phyloP scores from a whole-genome alignment of 345 rosid genomes.

The Camelina hispida region DNA sequence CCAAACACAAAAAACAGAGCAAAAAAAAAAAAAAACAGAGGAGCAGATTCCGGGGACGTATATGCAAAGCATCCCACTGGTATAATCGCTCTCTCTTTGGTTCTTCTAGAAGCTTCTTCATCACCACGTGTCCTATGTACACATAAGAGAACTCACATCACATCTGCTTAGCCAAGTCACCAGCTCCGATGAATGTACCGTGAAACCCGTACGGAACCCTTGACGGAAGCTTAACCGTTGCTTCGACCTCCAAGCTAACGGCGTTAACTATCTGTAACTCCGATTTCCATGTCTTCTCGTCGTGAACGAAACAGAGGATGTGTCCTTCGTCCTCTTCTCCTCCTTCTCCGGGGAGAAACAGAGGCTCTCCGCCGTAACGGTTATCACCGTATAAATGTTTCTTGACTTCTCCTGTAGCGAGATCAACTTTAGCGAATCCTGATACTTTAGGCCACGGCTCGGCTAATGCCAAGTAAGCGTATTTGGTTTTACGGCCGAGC shows the following conservation, averaged over 20 bases:
- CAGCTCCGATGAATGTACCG: constrained; percentile 68
- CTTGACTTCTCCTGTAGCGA: constrained; percentile 58
- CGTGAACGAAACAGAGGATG: constrained; percentile 73
- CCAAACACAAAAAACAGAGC: neutral
- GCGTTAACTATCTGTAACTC: constrained; percentile 82
- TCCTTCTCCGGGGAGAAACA: constrained; percentile 58
- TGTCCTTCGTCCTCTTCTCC: constrained; percentile 66
- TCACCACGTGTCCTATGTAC: constrained; percentile 24
- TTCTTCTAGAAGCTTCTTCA: constrained; percentile 33
- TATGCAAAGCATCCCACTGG: constrained; percentile 73
- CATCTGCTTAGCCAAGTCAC: constrained; percentile 59
- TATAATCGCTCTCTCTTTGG: constrained; percentile 47
- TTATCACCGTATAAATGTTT: constrained; percentile 66
- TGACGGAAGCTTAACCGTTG: constrained; percentile 70
- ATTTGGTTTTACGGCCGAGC: constrained; percentile 75
- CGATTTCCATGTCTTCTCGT: constrained; percentile 75
- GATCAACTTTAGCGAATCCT: constrained; percentile 80
- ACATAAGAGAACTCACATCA: constrained; percentile 22
- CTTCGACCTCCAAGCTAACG: constrained; percentile 60
- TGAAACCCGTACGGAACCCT: constrained; percentile 92
- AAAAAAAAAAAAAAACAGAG: constrained; percentile 37
- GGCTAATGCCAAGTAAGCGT: constrained; percentile 74
- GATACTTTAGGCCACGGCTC: constrained; percentile 97
- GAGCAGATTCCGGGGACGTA: constrained; percentile 75
- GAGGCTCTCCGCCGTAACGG: constrained; percentile 80